Base-by-base conservation (phyloP, 2,329 filamentous ascomycete species). In the Xylariaceae sp. region DNA sequence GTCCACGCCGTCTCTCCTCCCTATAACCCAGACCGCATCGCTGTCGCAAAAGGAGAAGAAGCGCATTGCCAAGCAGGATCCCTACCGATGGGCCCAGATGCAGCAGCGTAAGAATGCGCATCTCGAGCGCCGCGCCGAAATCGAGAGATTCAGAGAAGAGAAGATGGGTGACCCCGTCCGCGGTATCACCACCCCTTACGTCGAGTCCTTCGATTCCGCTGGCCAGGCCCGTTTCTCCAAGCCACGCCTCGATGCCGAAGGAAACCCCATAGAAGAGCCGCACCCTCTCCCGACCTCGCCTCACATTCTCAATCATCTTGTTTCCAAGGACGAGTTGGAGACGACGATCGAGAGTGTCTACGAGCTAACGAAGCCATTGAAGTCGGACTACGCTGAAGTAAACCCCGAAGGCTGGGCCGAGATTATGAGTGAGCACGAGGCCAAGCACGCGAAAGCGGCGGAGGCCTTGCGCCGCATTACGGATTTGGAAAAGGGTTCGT, bases 71-170 rank as follows among this genome's bases (percentile, higher is more conserved):
- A 86, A 88, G 72, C 83, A 85, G 71, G 91, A 97, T 68, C 92
- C 92, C 0, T 97, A 95, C 72, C 81, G 87, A 61, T 84, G 88
- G 75, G 88, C 88, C 2, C 90, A 95, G 74, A 87, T 90, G 37
- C 84, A 88, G 69, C 90, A 92, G 72, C 87, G 90, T 63, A 96
- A 93, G 75, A 85, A 88, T 9, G 90, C 88, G 66, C 96, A 96
- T 71, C 73, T 93, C 51, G 83, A 88, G 70, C 86, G 90, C 55
- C 90, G 88, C 69, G 80, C 84, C 63, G 85, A 86, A 63, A 82
- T 97, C 57, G 74, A 84, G 61, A 77, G 84, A 64, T 79, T 86
- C 71, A 85, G 90, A 60, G 79, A 84, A 60, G 80, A 80, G 51
- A 80, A 80, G 51, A 80, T 88, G 65, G 93, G 93, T 54, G 84